Base-by-base conservation (phyloP, 2,329 filamentous ascomycete genomes). In the Microsporum audouinii region DNA sequence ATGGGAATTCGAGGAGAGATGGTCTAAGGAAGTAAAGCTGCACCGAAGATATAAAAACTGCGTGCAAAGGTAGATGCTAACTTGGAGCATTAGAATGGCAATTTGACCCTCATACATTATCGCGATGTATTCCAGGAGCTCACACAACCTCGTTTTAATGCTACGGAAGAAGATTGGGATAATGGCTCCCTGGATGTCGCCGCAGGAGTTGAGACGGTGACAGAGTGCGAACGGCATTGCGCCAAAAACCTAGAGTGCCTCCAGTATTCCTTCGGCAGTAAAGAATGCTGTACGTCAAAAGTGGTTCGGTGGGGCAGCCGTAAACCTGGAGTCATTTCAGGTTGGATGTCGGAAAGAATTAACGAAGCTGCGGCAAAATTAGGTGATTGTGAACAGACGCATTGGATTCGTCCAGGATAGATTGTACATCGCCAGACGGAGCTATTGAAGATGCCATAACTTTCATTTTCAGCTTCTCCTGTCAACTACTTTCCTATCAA, bases 1-100 rank as follows among this genome's bases (percentile, higher is more conserved):
- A 43, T 77, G 74, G 69, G 71, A 72, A 5, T 78, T 80, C 36
- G 78, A 82, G 65, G 73, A 73, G 57, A 70, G 69, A 57, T 76
- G 84, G 68, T 53, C 14, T 34, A 56, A 33, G 3, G 47, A 60
- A 7, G 61, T 63, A 29, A 53, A 59, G 38, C 3, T 4, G 31
- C 6, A 47, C 14, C 43, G 7, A 58, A 38, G 1, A 17, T 43
- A 29, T 12, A 12, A 12, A 29, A 5, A 27, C 33, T 34, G 29
- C 3, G 27, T 43, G n/a, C 38, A 10, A 14, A n/a, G 55, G 7
- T 36, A 14, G 17, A 58, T 23, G 14, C 49, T 53, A 43, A 53
- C 57, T 38, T 56, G 7, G 10, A 3, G 4, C 14, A 39, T 23
- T 39, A 64, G 63, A 61, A 58, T 23, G 58, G 8, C 6, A 34